Evolutionary conservation across 148 eudicot species (phyloP).

Genomic region (Silene conica): DNA sequence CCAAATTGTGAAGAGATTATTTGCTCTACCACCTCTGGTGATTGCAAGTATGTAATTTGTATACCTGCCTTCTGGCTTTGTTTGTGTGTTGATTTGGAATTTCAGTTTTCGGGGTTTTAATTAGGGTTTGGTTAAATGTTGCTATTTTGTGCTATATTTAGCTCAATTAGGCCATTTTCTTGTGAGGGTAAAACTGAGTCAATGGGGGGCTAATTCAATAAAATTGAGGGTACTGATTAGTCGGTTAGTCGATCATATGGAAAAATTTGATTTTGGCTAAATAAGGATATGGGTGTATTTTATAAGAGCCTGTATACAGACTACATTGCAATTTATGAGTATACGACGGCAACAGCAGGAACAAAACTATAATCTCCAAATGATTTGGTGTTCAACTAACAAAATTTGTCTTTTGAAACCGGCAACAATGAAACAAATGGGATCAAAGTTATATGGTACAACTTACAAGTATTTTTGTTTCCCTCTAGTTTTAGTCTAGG

Average conservation of each 20-base stretch:
- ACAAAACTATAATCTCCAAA: too few relatives aligned
- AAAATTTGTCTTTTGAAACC: too few relatives aligned
- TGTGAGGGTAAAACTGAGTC: too few relatives aligned
- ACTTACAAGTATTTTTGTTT: too few relatives aligned
- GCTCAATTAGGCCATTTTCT: too few relatives aligned
- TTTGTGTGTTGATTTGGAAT: too few relatives aligned
- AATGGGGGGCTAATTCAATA: not conserved
- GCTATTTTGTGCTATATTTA: not conserved
- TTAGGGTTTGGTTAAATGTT: not conserved
- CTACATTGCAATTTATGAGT: too few relatives aligned
- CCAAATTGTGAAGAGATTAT: slow-evolving; percentile 85
- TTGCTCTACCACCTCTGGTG: slow-evolving; percentile 67
- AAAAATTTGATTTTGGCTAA: not conserved
- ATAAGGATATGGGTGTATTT: not conserved
- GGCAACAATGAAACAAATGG: not conserved
- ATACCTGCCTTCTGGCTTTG: not conserved
- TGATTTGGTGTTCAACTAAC: not conserved
- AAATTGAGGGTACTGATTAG: not conserved
- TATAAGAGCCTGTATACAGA: too few relatives aligned
- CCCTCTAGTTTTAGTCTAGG: not conserved
- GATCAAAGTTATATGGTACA: too few relatives aligned
- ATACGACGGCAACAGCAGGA: too few relatives aligned
- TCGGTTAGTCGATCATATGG: not conserved
- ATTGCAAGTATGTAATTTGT: slow-evolving; percentile 52
- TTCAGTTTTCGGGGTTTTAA: not conserved